These are phyloP conservation scores for Hibiscus mutabilis DNA, from an alignment of 345 rosid genomes.

Conservation along the genomic window DNA sequence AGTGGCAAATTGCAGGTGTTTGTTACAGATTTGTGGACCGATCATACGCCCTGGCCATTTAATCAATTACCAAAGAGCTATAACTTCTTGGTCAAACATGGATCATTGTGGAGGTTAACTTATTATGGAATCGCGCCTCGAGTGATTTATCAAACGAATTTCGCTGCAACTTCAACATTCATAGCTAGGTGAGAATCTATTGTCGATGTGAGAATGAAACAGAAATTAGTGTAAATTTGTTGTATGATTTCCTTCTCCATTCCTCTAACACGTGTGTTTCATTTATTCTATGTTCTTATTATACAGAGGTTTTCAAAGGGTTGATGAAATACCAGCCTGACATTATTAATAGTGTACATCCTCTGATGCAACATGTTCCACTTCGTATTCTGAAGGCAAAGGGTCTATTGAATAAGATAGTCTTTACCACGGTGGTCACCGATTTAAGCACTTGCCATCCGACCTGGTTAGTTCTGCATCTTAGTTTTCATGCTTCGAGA, in stretches of 20 bases:
- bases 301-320: conserved; percentile 92
- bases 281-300: conserved; percentile 11
- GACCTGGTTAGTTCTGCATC: conserved; percentile 56
- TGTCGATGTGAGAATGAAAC: background rate
- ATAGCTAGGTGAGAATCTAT: conserved; percentile 72
- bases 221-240: background rate
- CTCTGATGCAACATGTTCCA: conserved; percentile 98
- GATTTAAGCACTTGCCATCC: conserved; percentile 99
- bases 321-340: conserved; percentile 97
- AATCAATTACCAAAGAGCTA: conserved; percentile 96
- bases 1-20: conserved; percentile 58
- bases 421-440: conserved; percentile 88
- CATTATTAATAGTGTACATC: conserved; percentile 93
- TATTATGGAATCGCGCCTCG: conserved; percentile 91
- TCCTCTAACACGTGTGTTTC: background rate
- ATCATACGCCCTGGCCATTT: conserved; percentile 99
- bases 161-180: conserved; percentile 93
- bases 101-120: conserved; percentile 83
- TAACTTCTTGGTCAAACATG: conserved; percentile 92
- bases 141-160: conserved; percentile 83
- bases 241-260: background rate
- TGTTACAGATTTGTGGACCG: conserved; percentile 95
- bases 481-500: background rate
- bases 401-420: conserved; percentile 83
- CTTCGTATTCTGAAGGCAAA: conserved; percentile 85